Percentiles rank a stretch among this genome's conserved stretches.
Conservation (phyloP, 2,329 filamentous ascomycete genomes). For the Fusarium nanum region DNA sequence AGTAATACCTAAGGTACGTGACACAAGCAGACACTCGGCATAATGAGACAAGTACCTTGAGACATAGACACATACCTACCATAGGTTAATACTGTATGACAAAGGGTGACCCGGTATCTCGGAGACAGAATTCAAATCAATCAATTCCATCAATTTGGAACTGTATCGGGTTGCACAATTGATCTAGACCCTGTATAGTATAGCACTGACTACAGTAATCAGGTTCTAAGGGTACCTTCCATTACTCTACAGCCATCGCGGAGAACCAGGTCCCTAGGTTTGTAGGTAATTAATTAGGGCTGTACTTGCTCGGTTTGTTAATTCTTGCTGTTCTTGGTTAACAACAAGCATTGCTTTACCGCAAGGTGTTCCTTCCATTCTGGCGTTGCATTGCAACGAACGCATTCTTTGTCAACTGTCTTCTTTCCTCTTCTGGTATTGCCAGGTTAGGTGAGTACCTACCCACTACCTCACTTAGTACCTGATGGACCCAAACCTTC, state of each 20-base stretch:
- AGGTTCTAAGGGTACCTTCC: slow-evolving; percentile 6
- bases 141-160: background rate
- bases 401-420: background rate
- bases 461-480: background rate
- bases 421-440: background rate
- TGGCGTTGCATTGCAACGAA: background rate
- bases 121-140: slow-evolving; percentile 1
- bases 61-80: background rate
- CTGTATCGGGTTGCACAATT: background rate
- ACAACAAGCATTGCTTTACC: background rate
- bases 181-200: background rate
- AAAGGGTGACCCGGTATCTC: slow-evolving; percentile 11
- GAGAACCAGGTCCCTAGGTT: background rate
- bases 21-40: background rate
- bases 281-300: slow-evolving; percentile 13
- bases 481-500: background rate
- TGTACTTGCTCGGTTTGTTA: slow-evolving; percentile 5
- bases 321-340: background rate
- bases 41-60: background rate
- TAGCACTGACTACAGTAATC: background rate
- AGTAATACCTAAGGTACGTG: background rate
- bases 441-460: background rate
- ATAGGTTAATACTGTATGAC: background rate
- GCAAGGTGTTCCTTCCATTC: background rate
- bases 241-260: slow-evolving; percentile 12